Evolutionary conservation across 1,284 basidiomycete genomes (phyloP).

Genomic region (Apiotrichum domesticum): DNA sequence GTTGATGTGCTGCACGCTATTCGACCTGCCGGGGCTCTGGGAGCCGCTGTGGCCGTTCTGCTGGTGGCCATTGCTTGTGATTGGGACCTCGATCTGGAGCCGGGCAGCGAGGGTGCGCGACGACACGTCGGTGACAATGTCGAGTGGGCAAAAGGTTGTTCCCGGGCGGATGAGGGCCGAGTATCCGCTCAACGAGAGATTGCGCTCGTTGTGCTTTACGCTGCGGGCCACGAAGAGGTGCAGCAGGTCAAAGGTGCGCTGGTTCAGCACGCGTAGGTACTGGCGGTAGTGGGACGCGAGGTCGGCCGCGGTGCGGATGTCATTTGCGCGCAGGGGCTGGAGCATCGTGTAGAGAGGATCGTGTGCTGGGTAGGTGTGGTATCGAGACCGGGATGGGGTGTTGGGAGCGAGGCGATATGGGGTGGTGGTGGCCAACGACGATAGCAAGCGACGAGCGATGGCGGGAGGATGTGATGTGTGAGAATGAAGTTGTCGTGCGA

Average conservation of each 20-base stretch:
- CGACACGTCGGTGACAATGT: slow-evolving; percentile 9
- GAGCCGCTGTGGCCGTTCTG: neutral
- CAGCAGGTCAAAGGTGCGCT: slow-evolving; percentile 7
- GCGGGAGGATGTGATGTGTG: too few species aligned
- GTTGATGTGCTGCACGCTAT: neutral
- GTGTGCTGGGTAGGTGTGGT: too few species aligned
- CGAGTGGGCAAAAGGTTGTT: slow-evolving; percentile 3
- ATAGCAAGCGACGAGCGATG: too few species aligned
- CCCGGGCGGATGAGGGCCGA: slow-evolving; percentile 5
- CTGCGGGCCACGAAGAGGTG: slow-evolving; percentile 6
- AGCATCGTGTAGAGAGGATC: neutral
- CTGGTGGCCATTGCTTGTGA: neutral
- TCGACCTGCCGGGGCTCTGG: neutral
- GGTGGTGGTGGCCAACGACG: too few species aligned
- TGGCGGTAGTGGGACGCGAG: slow-evolving; percentile 9
- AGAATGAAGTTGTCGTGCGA: neutral
- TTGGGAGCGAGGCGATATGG: too few species aligned
- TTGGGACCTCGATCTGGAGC: slow-evolving; percentile 8
- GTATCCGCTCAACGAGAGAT: neutral
- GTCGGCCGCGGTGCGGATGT: slow-evolving; percentile 3
- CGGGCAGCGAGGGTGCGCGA: slow-evolving; percentile 10
- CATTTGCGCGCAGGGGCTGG: neutral
- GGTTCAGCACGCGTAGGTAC: slow-evolving; percentile 15
- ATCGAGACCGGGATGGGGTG: too few species aligned
- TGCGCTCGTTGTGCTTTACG: slow-evolving; percentile 4